Evolutionary conservation across 164 flowering plant species (phyloP).

Genomic region (Malania oleifera): DNA sequence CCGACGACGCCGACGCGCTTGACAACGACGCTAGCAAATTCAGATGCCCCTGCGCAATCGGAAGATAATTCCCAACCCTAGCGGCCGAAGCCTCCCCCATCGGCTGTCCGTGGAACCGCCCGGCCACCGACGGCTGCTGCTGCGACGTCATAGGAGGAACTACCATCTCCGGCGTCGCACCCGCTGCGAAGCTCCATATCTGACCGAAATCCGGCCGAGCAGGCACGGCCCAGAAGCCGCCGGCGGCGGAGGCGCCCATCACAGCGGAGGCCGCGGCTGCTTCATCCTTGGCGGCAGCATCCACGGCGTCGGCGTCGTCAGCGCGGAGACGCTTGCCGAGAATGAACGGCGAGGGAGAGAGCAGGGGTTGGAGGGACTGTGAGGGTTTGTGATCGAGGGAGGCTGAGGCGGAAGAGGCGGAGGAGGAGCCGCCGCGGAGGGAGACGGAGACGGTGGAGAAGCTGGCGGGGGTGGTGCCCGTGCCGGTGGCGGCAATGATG

Average conservation of each 20-base stretch:
- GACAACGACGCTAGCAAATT: slow-evolving; percentile 70
- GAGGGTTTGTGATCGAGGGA: slow-evolving; percentile 46
- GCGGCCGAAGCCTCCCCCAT: slow-evolving; percentile 78
- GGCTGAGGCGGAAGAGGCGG: slow-evolving; percentile 24
- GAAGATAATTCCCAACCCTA: slow-evolving; percentile 64
- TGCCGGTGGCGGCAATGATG: slow-evolving; percentile 89
- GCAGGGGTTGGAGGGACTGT: slow-evolving; percentile 16
- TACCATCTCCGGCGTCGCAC: slow-evolving; percentile 48
- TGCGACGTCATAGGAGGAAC: slow-evolving; percentile 25
- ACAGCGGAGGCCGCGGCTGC: neutral
- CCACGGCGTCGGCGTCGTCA: slow-evolving; percentile 38
- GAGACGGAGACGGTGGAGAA: slow-evolving; percentile 69
- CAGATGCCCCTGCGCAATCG: slow-evolving; percentile 59
- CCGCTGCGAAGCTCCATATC: slow-evolving; percentile 80
- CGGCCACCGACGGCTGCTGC: slow-evolving; percentile 26
- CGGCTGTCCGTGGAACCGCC: slow-evolving; percentile 28
- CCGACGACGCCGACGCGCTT: slow-evolving; percentile 37
- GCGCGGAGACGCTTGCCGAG: slow-evolving; percentile 73
- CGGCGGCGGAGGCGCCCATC: slow-evolving; percentile 30
- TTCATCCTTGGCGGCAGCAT: slow-evolving; percentile 23
- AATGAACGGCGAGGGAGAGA: slow-evolving; percentile 54
- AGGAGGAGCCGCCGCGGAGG: slow-evolving; percentile 29
- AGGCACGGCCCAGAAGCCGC: slow-evolving; percentile 81
- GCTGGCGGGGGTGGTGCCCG: slow-evolving; percentile 78
- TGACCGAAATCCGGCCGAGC: slow-evolving; percentile 75